Evolutionary conservation across 306 rosid genomes (phyloP).

Genomic region (Purshia tridentata): DNA sequence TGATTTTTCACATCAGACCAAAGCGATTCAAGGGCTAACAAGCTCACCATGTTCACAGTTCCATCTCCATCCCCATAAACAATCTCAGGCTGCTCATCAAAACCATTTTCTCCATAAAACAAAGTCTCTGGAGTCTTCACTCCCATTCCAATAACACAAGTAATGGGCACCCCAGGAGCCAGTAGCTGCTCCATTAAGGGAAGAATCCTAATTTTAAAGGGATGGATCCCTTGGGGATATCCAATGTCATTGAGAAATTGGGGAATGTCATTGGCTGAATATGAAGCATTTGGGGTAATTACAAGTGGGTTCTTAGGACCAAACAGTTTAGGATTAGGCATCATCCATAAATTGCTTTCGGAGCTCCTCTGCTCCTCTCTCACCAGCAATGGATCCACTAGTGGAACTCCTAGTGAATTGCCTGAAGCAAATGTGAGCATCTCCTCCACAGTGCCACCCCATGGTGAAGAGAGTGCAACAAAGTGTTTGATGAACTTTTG

Average conservation of each 20-base stretch:
- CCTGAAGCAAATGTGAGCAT: slow-evolving; percentile 88
- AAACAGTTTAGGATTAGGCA: slow-evolving; percentile 71
- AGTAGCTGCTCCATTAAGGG: slow-evolving; percentile 41
- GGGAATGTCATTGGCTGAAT: slow-evolving; percentile 53
- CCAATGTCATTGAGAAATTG: slow-evolving; percentile 72
- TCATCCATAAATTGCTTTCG: slow-evolving; percentile 80
- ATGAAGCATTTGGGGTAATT: slow-evolving; percentile 39
- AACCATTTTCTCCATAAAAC: slow-evolving; percentile 49
- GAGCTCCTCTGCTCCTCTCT: slow-evolving; percentile 81
- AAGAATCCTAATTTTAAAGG: slow-evolving; percentile 51
- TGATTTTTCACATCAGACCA: slow-evolving; percentile 60
- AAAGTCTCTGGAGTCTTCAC: slow-evolving; percentile 62
- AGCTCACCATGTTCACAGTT: slow-evolving; percentile 76
- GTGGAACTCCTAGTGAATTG: slow-evolving; percentile 67
- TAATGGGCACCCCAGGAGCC: slow-evolving; percentile 66
- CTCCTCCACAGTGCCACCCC: slow-evolving; percentile 82
- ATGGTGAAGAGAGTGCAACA: slow-evolving; percentile 70
- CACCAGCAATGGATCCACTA: slow-evolving; percentile 70
- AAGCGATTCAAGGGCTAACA: slow-evolving; percentile 54
- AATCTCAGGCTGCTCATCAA: slow-evolving; percentile 63
- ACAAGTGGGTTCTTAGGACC: slow-evolving; percentile 43
- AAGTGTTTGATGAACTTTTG: slow-evolving; percentile 61
- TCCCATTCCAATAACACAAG: slow-evolving; percentile 67
- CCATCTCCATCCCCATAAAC: slow-evolving; percentile 84
- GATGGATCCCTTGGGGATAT: slow-evolving; percentile 57